Conservation (phyloP, 805 yeast genomes). For the Yamadazyma philogaea region DNA sequence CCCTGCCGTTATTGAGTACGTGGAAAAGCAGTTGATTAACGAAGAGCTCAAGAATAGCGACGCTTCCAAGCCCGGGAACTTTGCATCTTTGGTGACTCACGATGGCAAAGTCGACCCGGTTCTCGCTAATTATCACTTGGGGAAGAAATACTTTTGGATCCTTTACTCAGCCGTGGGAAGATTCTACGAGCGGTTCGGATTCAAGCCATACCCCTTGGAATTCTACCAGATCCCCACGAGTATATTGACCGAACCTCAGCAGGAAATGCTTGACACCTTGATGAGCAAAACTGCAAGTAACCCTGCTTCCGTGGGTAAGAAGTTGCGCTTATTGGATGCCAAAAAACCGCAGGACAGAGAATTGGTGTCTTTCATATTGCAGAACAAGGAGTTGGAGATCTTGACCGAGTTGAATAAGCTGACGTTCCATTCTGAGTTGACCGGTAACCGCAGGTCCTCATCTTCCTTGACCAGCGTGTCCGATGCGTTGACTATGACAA, state of each 20-base stretch:
- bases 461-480: constrained; percentile 32
- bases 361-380: constrained; percentile 29
- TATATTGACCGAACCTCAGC: constrained; percentile 16
- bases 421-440: constrained; percentile 32
- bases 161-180: constrained; percentile 75
- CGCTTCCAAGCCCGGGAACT: constrained; percentile 25
- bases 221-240: constrained; percentile 30
- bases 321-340: constrained; percentile 24
- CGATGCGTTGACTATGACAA: constrained; percentile 19
- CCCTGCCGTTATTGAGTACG: constrained; percentile 24
- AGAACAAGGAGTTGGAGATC: constrained; percentile 33
- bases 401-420: constrained; percentile 35
- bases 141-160: constrained; percentile 37
- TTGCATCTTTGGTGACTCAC: constrained; percentile 29
- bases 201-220: constrained; percentile 35
- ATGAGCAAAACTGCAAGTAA: constrained; percentile 8
- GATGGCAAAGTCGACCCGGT: constrained; percentile 26
- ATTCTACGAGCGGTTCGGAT: constrained; percentile 65
- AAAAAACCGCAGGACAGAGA: constrained; percentile 25
- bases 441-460: constrained; percentile 28
- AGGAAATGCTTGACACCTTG: constrained; percentile 21
- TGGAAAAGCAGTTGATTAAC: constrained; percentile 29
- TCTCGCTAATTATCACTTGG: constrained; percentile 32
- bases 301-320: constrained; percentile 24
- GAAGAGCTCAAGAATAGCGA: constrained; percentile 23